Base-by-base conservation (phyloP, 805 yeast genomes). In the Trichomonascus vanleenenianus region DNA sequence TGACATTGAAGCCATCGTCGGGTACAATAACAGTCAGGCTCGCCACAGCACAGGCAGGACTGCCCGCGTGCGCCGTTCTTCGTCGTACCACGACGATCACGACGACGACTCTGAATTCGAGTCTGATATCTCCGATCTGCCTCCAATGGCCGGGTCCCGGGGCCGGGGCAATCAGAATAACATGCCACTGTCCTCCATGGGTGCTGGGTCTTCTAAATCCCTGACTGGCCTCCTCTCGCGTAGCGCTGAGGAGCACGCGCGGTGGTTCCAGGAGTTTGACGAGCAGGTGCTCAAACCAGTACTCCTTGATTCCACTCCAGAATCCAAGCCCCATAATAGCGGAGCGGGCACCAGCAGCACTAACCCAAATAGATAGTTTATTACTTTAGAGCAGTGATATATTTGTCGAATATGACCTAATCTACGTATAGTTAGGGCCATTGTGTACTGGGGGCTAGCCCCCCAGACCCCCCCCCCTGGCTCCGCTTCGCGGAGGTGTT, bases 261-360 rank as follows among this genome's bases (percentile, higher is more conserved):
- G 76, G 60, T 91, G 98, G 97, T 93, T 93, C 63, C 83, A 86
- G 16, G 83, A 79, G 55, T 86, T 93, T 59, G 99, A 93, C 61
- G 96, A 93, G 56, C 86, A 86, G 60, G 93, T 93, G 18, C 71
- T 93, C 56, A 89, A 89, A 62, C 97, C 97, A 1, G 96, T 87
- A 0, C 73, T 91, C 44, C 72, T 89, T 48, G 97, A 91, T 56
- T 46, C 59, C 5, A 50, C 59, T 2, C 57, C 57, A 3, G 53
- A 52, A 3, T 27, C 52, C 6, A 34, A 34, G 12, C 16, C 38
- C 20, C 20, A 19, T 4, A 18, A 15, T 9, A 22, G 27, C 8
- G 27, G 27, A 22, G n/a, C n/a, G n/a, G 27, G 27, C 27, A 8
- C 7, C 27, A 22, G 27, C 27, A 22, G 27, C 27, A 22, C 27